A percentile compares a stretch with the other conserved stretches of the same genome.
These are phyloP conservation scores for Knoxdaviesia capensis DNA, from an alignment of 2,329 filamentous ascomycete species.

Conservation along the genomic window DNA sequence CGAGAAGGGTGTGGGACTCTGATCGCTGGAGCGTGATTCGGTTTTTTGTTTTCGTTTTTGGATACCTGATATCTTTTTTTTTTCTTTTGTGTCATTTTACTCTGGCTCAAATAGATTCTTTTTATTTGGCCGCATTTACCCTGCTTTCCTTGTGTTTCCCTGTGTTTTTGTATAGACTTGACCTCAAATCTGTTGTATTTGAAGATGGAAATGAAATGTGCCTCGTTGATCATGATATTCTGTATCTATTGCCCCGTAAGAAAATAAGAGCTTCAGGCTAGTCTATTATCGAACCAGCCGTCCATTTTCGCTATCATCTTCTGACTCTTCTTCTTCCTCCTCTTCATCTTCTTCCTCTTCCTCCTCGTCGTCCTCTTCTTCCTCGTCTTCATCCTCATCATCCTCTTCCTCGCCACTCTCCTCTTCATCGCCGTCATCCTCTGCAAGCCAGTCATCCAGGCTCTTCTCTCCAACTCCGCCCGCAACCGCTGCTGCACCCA, in stretches of 20 bases:
- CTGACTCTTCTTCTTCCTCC: conserved; percentile 24
- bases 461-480: conserved; percentile 49
- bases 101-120: no score
- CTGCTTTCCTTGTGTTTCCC: no score
- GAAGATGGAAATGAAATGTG: no score
- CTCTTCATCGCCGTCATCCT: conserved; percentile 40
- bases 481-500: conserved; percentile 9
- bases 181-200: no score
- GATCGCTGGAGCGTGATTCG: no score
- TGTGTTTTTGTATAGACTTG: no score
- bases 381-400: conserved; percentile 24
- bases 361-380: conserved; percentile 28
- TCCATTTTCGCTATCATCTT: conserved; percentile 23
- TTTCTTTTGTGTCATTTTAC: no score
- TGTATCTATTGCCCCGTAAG: background rate
- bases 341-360: conserved; percentile 25
- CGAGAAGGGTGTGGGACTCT: conserved; percentile 6
- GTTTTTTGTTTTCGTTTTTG: no score
- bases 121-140: no score
- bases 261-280: background rate
- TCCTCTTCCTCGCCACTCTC: conserved; percentile 32
- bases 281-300: conserved; percentile 18
- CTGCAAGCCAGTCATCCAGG: conserved; percentile 81
- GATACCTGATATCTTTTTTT: no score
- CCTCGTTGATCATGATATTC: no score